A percentile compares a stretch with the other conserved stretches of the same genome.
phyloP scores from a whole-genome alignment of 352 stramenopile genomes.

The Globisporangium parvum region DNA sequence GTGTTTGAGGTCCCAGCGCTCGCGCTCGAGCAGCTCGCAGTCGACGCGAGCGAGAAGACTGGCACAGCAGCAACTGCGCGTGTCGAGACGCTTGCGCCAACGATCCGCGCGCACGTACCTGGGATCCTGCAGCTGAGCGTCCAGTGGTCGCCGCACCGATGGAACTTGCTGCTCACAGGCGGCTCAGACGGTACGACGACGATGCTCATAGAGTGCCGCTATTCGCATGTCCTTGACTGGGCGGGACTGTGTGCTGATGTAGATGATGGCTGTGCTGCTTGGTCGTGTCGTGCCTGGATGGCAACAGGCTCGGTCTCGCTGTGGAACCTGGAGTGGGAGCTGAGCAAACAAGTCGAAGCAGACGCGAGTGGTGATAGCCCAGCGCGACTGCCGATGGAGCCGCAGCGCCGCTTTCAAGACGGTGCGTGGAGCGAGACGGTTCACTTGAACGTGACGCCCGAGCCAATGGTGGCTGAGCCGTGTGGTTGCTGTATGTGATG shows the following conservation, averaged over 20 bases:
- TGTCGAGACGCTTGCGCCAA: slow-evolving; percentile 42
- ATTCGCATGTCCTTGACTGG: background rate
- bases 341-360: slow-evolving; percentile 6
- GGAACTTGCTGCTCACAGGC: slow-evolving; percentile 72
- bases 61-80: slow-evolving; percentile 4
- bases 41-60: slow-evolving; percentile 2
- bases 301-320: slow-evolving; percentile 57
- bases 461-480: no score
- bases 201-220: background rate
- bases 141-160: slow-evolving; percentile 66
- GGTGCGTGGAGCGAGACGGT: slow-evolving; percentile 23
- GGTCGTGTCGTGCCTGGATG: background rate
- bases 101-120: slow-evolving; percentile 36
- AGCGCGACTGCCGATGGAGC: slow-evolving; percentile 35
- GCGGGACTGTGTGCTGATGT: background rate
- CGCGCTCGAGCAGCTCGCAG: slow-evolving; percentile 26
- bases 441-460: background rate
- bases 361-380: background rate
- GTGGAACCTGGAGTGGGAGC: slow-evolving; percentile 59
- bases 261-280: background rate
- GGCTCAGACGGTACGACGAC: slow-evolving; percentile 54
- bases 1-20: slow-evolving; percentile 62
- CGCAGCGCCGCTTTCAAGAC: slow-evolving; percentile 74
- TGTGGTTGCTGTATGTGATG: background rate
- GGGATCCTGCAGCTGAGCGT: slow-evolving; percentile 58